phyloP scores from a whole-genome alignment of 257 asterid species.

The Haberlea rhodopensis region DNA sequence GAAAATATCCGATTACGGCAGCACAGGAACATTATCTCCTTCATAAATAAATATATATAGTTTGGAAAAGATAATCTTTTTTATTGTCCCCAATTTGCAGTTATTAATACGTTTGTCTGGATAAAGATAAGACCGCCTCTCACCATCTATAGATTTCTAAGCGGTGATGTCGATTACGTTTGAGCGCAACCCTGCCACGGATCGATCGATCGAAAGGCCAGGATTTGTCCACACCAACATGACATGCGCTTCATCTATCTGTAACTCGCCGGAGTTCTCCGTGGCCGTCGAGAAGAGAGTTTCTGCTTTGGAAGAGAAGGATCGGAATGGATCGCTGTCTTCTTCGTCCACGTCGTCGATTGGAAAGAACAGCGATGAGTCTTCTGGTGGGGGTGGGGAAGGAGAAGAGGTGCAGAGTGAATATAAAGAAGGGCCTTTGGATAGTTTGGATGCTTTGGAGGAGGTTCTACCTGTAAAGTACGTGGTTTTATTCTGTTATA shows the following conservation, averaged over 20 bases:
- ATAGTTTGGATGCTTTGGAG: conserved; percentile 46
- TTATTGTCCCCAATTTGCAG: too few relatives aligned
- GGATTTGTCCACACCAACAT: conserved; percentile 36
- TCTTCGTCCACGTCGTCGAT: conserved; percentile 50
- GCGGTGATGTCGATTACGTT: conserved; percentile 38
- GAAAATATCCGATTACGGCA: too few relatives aligned
- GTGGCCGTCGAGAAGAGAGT: conserved; percentile 22
- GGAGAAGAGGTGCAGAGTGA: conserved; percentile 55
- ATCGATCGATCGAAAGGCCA: conserved; percentile 38
- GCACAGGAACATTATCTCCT: too few relatives aligned
- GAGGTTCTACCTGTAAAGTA: conserved; percentile 54
- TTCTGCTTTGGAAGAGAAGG: conserved; percentile 23
- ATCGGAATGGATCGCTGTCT: conserved; percentile 25
- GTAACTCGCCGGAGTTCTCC: conserved; percentile 30
- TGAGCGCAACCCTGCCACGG: conserved; percentile 39
- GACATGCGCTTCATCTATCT: too few relatives aligned
- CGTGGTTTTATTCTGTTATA: conserved; percentile 15
- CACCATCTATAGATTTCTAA: not conserved
- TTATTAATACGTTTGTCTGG: too few relatives aligned
- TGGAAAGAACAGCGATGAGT: conserved; percentile 49
- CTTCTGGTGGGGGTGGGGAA: conserved; percentile 24
- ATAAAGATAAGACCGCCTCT: too few relatives aligned
- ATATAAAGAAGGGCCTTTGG: conserved; percentile 44
- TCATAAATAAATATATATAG: too few relatives aligned
- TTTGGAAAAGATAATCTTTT: too few relatives aligned